These are phyloP conservation scores for Blastobotrys apis DNA, from an alignment of 1,139 yeast genomes.

Conservation along the genomic window DNA sequence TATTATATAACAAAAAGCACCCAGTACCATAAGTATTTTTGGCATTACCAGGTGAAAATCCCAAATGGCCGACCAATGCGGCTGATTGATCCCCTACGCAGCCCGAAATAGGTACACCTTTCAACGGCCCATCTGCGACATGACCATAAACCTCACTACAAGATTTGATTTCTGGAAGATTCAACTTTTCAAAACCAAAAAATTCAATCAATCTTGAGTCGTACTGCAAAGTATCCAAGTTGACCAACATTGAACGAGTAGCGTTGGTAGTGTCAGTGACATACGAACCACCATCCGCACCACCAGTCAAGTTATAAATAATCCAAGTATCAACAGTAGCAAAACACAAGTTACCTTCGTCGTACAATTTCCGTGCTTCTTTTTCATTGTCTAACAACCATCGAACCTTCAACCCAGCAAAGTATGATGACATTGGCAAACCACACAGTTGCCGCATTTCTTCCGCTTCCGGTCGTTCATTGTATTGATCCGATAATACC, in stretches of 20 bases:
- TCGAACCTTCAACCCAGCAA: conserved; percentile 83
- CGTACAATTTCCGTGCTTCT: conserved; percentile 64
- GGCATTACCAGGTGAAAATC: conserved; percentile 77
- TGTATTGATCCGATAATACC: conserved; percentile 58
- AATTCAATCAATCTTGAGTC: conserved; percentile 71
- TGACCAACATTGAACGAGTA: conserved; percentile 86
- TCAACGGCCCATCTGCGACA: conserved; percentile 32
- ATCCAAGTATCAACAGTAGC: conserved; percentile 97
- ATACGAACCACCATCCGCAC: conserved; percentile 45
- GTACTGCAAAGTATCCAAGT: conserved; percentile 69
- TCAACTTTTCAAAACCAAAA: conserved; percentile 67
- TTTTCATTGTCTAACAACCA: conserved; percentile 86
- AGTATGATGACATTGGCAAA: conserved; percentile 84
- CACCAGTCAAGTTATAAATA: conserved; percentile 76
- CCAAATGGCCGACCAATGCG: conserved; percentile 89
- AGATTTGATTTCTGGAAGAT: conserved; percentile 76
- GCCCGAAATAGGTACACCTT: conserved; percentile 74
- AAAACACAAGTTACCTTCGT: conserved; percentile 74
- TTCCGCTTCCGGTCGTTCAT: conserved; percentile 49
- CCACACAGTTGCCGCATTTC: conserved; percentile 69
- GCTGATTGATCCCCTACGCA: conserved; percentile 95
- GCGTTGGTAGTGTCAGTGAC: conserved; percentile 91
- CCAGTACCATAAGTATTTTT: conserved; percentile 99
- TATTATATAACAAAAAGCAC: conserved; percentile 83
- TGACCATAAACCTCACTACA: conserved; percentile 78